These are phyloP conservation scores for Ceratocystis lukuohia DNA, from an alignment of 2,329 filamentous ascomycete species.

Conservation along the genomic window DNA sequence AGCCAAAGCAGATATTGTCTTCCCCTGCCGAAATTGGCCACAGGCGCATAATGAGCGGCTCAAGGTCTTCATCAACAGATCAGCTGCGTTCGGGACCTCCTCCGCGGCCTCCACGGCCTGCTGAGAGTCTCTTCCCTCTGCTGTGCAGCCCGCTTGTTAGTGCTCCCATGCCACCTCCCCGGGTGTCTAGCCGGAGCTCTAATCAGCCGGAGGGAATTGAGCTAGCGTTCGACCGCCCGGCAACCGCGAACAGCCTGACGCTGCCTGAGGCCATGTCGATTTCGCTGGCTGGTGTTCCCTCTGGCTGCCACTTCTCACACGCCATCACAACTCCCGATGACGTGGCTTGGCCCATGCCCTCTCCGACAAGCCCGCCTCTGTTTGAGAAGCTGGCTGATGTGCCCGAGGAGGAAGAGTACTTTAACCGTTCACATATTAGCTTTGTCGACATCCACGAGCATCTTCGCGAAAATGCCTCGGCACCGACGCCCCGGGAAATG, in stretches of 20 bases:
- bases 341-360: slow-evolving; percentile 34
- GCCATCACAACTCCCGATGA: slow-evolving; percentile 33
- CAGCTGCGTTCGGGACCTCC: slow-evolving; percentile 35
- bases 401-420: slow-evolving; percentile 48
- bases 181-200: slow-evolving; percentile 42
- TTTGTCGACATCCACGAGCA: slow-evolving; percentile 37
- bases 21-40: slow-evolving; percentile 22
- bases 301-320: slow-evolving; percentile 29
- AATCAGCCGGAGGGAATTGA: slow-evolving; percentile 33
- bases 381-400: slow-evolving; percentile 43
- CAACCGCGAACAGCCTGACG: slow-evolving; percentile 34
- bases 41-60: slow-evolving; percentile 31
- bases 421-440: slow-evolving; percentile 32
- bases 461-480: slow-evolving; percentile 42
- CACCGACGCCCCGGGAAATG: slow-evolving; percentile 34
- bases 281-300: slow-evolving; percentile 21
- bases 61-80: slow-evolving; percentile 30
- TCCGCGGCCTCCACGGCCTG: slow-evolving; percentile 34
- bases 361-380: slow-evolving; percentile 25
- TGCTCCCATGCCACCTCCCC: slow-evolving; percentile 37
- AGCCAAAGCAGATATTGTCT: slow-evolving; percentile 9
- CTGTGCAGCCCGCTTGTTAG: slow-evolving; percentile 17
- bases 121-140: slow-evolving; percentile 21
- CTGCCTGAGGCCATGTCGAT: slow-evolving; percentile 31
- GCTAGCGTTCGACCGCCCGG: slow-evolving; percentile 31